phyloP scores from a whole-genome alignment of 345 rosid genomes.

The Hypericum androsaemum region DNA sequence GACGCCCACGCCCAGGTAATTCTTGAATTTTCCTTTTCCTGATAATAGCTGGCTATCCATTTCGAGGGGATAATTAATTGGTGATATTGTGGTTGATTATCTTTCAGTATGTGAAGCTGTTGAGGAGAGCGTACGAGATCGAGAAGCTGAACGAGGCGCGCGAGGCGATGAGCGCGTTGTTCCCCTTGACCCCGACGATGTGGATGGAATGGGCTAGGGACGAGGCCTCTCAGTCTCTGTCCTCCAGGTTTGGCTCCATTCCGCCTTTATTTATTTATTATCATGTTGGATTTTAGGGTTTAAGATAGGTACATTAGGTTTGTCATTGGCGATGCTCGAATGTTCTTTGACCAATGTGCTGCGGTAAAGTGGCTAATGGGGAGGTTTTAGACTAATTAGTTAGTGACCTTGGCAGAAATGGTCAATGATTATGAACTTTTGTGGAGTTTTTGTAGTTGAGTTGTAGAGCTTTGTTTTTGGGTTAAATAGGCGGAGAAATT shows the following conservation, averaged over 20 bases:
- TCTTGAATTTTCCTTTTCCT: not conserved
- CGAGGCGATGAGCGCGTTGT: conserved; percentile 62
- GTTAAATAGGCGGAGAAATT: too few relatives aligned
- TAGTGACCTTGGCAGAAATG: too few relatives aligned
- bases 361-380: too few relatives aligned
- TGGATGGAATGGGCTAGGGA: conserved; percentile 90
- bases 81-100: not conserved
- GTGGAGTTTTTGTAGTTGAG: too few relatives aligned
- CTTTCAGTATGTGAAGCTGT: conserved; percentile 55
- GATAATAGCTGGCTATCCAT: too few relatives aligned
- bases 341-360: too few relatives aligned
- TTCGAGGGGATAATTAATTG: not conserved
- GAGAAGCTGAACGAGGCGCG: conserved; percentile 74
- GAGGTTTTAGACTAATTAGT: too few relatives aligned
- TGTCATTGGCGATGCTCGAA: too few relatives aligned
- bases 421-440: too few relatives aligned
- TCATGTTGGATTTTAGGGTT: too few relatives aligned
- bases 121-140: conserved; percentile 74
- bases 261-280: not conserved
- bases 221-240: conserved; percentile 69
- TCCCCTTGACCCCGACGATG: conserved; percentile 67
- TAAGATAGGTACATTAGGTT: too few relatives aligned
- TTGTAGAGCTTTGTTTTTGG: too few relatives aligned
- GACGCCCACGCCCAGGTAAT: conserved; percentile 60
- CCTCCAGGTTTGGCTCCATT: conserved; percentile 28